phyloP scores from a whole-genome alignment of 139 green algal species.

The Chlamydomonas incerta region DNA sequence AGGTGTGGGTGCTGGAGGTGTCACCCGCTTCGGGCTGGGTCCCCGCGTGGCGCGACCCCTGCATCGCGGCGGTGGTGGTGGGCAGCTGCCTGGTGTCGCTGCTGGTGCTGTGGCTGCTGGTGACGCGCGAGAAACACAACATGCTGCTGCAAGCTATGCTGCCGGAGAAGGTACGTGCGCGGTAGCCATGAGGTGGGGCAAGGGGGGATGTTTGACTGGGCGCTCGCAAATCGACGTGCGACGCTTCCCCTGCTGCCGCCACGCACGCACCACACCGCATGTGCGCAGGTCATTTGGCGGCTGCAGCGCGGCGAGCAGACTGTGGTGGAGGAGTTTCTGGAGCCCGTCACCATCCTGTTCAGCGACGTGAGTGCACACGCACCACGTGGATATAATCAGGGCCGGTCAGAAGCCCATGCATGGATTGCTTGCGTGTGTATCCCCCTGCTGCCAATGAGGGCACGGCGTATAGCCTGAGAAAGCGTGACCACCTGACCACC shows the following conservation, averaged over 20 bases:
- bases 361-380: neutral
- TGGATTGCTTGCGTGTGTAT: neutral
- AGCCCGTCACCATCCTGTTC: constrained; percentile 44
- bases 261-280: too few species aligned
- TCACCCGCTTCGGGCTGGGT: constrained; percentile 19
- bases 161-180: constrained; percentile 10
- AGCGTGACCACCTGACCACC: neutral
- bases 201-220: too few species aligned
- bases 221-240: too few species aligned
- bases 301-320: constrained; percentile 31
- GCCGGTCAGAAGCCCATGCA: too few species aligned
- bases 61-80: constrained; percentile 48
- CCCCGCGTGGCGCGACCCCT: constrained; percentile 36
- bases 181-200: too few species aligned
- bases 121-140: constrained; percentile 40
- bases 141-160: constrained; percentile 37
- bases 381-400: too few species aligned
- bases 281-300: neutral
- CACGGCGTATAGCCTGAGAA: neutral
- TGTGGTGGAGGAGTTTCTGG: constrained; percentile 39
- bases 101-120: constrained; percentile 39
- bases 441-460: neutral
- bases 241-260: too few species aligned
- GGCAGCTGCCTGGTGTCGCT: constrained; percentile 21
- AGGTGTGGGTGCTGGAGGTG: constrained; percentile 49